phyloP scores from a whole-genome alignment of 331 rosid species.

The Dryas integrifolia region DNA sequence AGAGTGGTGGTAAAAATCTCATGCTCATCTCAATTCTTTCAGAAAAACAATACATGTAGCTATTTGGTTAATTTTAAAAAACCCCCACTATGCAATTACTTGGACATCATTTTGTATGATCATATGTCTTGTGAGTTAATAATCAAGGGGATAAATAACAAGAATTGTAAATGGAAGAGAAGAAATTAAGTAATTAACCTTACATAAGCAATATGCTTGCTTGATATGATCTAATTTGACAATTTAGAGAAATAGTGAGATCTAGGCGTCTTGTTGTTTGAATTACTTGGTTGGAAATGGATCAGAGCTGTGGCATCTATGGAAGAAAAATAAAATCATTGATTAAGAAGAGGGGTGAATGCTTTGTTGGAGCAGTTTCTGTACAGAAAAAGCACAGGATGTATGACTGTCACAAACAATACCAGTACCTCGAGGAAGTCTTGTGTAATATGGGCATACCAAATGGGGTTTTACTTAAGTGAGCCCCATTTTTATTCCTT shows the following conservation, averaged over 20 bases:
- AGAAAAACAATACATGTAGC: neutral
- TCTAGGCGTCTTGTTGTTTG: neutral
- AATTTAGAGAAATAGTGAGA: neutral
- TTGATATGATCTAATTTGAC: no score
- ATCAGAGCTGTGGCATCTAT: neutral
- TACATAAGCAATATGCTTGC: no score
- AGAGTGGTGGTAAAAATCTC: neutral
- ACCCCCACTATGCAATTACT: neutral
- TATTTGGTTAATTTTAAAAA: neutral
- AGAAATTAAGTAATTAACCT: neutral
- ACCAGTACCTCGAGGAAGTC: neutral
- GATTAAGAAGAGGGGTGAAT: neutral
- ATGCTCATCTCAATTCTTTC: neutral
- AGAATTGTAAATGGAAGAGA: neutral
- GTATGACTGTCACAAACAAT: neutral
- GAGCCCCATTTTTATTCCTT: neutral
- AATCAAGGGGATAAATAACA: neutral
- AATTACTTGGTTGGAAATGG: conserved; percentile 6
- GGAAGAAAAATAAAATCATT: neutral
- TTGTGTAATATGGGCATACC: neutral
- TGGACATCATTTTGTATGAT: neutral
- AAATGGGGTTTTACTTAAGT: neutral
- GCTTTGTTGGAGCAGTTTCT: neutral
- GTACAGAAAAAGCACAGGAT: neutral
- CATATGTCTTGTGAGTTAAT: neutral